A percentile compares a stretch with the other conserved stretches of the same genome.
These are phyloP conservation scores for Parachaetomium inaequale DNA, from an alignment of 495 filamentous ascomycete species.

Conservation along the genomic window DNA sequence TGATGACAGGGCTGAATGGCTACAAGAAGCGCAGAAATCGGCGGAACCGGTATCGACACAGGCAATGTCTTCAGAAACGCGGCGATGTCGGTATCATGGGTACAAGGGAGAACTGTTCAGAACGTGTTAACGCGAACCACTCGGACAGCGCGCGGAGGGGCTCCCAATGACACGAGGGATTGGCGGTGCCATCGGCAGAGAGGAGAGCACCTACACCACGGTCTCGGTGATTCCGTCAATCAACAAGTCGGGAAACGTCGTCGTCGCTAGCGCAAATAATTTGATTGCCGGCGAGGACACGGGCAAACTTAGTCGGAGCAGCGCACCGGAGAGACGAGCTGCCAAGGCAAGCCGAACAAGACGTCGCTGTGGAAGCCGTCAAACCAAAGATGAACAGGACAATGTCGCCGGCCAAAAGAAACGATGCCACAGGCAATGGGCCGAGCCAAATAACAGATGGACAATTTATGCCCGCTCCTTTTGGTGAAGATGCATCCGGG, in stretches of 20 bases:
- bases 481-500: not conserved
- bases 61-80: not conserved
- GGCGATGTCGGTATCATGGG: not conserved
- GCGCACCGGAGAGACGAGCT: not conserved
- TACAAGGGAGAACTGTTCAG: not conserved
- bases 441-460: not conserved
- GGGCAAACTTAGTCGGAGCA: not conserved
- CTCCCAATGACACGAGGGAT: not conserved
- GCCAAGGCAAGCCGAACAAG: not conserved
- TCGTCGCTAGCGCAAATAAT: not conserved
- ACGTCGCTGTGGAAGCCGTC: not conserved
- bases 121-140: constrained; percentile 2
- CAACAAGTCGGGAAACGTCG: not conserved
- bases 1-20: not conserved
- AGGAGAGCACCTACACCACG: constrained; percentile 5
- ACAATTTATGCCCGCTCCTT: not conserved
- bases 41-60: not conserved
- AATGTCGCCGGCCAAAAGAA: not conserved
- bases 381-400: not conserved
- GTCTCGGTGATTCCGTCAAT: not conserved
- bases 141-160: not conserved
- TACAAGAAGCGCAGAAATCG: not conserved
- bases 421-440: not conserved
- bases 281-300: not conserved
- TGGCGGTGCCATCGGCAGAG: not conserved